These are phyloP conservation scores for Venustampulla echinocandica DNA, from an alignment of 495 filamentous ascomycete genomes.

Conservation along the genomic window DNA sequence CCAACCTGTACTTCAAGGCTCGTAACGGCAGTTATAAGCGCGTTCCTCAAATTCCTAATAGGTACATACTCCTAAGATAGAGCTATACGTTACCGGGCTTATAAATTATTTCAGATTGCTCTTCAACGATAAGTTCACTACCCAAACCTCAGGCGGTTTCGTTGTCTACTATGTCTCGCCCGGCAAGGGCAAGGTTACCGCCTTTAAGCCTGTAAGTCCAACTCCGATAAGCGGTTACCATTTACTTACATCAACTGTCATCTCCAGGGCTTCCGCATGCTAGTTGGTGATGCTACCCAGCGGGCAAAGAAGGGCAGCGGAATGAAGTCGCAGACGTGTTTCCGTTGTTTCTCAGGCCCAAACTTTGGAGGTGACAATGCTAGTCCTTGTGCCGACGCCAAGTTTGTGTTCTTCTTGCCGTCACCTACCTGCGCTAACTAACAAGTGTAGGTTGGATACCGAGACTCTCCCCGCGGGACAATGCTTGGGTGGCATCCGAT, in stretches of 20 bases:
- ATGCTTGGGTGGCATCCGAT: conserved; percentile 53
- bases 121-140: conserved; percentile 40
- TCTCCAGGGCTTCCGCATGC: conserved; percentile 35
- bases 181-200: conserved; percentile 40
- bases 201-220: conserved; percentile 40
- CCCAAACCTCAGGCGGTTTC: conserved; percentile 39
- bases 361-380: conserved; percentile 38
- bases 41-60: conserved; percentile 35
- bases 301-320: conserved; percentile 14
- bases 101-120: conserved; percentile 21
- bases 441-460: conserved; percentile 35
- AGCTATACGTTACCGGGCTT: neutral
- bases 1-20: conserved; percentile 51
- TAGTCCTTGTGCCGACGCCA: conserved; percentile 35
- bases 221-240: conserved; percentile 26
- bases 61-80: neutral
- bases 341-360: conserved; percentile 41
- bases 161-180: conserved; percentile 48
- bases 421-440: neutral
- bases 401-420: conserved; percentile 21
- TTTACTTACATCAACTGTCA: conserved; percentile 8
- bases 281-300: conserved; percentile 30
- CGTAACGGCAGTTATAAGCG: conserved; percentile 56
- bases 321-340: conserved; percentile 27
- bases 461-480: conserved; percentile 41